Conservation (phyloP, 108 stramenopile genomes). For the Nannochloropsis gaditana region DNA sequence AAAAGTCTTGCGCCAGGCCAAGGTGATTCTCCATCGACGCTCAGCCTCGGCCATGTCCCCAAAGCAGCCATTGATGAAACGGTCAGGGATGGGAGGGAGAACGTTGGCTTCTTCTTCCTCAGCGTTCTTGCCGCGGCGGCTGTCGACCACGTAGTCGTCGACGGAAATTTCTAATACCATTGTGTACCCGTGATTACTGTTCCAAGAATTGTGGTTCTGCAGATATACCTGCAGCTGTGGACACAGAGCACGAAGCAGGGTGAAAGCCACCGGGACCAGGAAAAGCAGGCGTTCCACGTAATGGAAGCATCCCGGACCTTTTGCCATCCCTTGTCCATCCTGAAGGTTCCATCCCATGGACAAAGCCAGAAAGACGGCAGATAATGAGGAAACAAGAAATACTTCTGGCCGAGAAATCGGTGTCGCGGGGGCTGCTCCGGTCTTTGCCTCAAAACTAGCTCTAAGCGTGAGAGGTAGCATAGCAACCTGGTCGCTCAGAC, state of each 20-base stretch:
- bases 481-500: neutral
- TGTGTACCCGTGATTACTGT: neutral
- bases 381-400: neutral
- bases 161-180: neutral
- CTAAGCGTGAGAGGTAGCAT: neutral
- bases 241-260: neutral
- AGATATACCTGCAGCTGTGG: neutral
- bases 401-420: neutral
- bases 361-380: neutral
- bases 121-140: neutral
- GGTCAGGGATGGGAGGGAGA: neutral
- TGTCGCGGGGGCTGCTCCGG: neutral
- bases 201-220: neutral
- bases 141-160: neutral
- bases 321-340: neutral
- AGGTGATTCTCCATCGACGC: neutral
- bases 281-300: neutral
- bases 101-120: neutral
- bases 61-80: slow-evolving; percentile 3
- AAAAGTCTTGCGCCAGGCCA: neutral
- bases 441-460: neutral
- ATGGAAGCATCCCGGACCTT: no score
- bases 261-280: neutral
- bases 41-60: neutral
- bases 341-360: neutral